Conservation (phyloP, 164 flowering plant species). For the Stephania yunnanensis region DNA sequence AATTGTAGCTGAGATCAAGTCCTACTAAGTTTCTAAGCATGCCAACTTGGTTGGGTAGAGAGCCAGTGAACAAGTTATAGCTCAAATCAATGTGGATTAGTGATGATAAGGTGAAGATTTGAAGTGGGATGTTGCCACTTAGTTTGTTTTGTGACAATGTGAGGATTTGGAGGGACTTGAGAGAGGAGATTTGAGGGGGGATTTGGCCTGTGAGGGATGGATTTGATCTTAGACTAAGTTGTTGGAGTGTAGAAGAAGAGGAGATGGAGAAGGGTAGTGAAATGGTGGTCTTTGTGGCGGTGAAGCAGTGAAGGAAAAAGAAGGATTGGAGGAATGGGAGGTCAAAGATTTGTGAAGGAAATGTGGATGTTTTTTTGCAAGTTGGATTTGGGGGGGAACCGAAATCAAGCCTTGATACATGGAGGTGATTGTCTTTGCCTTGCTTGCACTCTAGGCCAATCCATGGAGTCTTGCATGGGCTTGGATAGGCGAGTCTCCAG, state of each 20-base stretch:
- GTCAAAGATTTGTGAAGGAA: constrained; percentile 53
- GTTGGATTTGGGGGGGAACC: constrained; percentile 58
- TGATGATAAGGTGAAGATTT: constrained; percentile 35
- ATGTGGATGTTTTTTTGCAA: constrained; percentile 54
- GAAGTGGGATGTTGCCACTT: constrained; percentile 42
- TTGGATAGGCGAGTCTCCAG: constrained; percentile 62
- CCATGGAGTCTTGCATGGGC: constrained; percentile 71
- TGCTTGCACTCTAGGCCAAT: constrained; percentile 69
- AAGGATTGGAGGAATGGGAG: constrained; percentile 63
- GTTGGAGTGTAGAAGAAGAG: constrained; percentile 45
- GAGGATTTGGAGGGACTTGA: constrained; percentile 58
- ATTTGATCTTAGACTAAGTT: constrained; percentile 76
- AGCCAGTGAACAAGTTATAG: constrained; percentile 59
- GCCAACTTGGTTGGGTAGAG: constrained; percentile 55
- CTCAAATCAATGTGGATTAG: constrained; percentile 74
- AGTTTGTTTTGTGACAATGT: constrained; percentile 73
- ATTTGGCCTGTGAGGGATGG: constrained; percentile 57
- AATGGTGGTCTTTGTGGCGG: constrained; percentile 40
- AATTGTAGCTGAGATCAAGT: constrained; percentile 78
- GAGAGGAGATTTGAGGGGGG: constrained; percentile 54
- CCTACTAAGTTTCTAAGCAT: constrained; percentile 52
- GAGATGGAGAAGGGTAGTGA: constrained; percentile 17
- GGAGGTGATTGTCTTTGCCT: constrained; percentile 38
- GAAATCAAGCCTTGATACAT: constrained; percentile 79
- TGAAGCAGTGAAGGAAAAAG: constrained; percentile 75